These are phyloP conservation scores for Zygosaccharomyces siamensis DNA, from an alignment of 805 yeast genomes.

Conservation along the genomic window DNA sequence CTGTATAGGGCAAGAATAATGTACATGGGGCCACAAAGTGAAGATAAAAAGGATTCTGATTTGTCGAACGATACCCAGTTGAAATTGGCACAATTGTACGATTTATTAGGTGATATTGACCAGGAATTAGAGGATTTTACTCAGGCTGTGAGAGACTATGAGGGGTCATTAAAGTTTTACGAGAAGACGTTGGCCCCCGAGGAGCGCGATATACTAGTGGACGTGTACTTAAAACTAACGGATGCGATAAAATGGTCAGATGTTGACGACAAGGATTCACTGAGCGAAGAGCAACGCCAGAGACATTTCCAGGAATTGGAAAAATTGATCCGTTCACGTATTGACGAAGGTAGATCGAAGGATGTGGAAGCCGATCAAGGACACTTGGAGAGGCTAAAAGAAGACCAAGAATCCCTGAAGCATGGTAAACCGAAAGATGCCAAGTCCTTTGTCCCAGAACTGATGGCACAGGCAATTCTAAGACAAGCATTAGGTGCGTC, in stretches of 20 bases:
- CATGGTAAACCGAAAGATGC: conserved; percentile 40
- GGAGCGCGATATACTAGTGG: conserved; percentile 8
- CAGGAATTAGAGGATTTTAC: conserved; percentile 82
- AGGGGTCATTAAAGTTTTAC: conserved; percentile 40
- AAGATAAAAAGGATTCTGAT: background rate
- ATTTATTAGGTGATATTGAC: conserved; percentile 82
- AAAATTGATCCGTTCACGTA: conserved; percentile 42
- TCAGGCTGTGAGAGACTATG: conserved; percentile 71
- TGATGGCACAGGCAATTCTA: conserved; percentile 51
- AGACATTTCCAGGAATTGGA: conserved; percentile 52
- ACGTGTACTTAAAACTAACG: conserved; percentile 17
- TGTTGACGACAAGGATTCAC: conserved; percentile 7
- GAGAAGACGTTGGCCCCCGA: conserved; percentile 3
- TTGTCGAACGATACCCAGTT: conserved; percentile 5
- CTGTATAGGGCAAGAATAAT: conserved; percentile 71
- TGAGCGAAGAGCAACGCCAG: conserved; percentile 41
- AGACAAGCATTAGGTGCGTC: conserved; percentile 20
- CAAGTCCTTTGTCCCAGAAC: conserved; percentile 51
- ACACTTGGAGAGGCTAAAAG: conserved; percentile 50
- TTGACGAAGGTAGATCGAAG: conserved; percentile 37
- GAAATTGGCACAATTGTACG: conserved; percentile 69
- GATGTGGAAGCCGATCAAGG: conserved; percentile 38
- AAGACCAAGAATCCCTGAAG: conserved; percentile 50
- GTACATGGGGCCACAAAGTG: conserved; percentile 30
- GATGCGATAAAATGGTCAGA: conserved; percentile 24